Evolutionary conservation across 305 asterid species (phyloP), one percentile per base, ranked within the genome.

Genomic region (Solanum hybrid): DNA sequence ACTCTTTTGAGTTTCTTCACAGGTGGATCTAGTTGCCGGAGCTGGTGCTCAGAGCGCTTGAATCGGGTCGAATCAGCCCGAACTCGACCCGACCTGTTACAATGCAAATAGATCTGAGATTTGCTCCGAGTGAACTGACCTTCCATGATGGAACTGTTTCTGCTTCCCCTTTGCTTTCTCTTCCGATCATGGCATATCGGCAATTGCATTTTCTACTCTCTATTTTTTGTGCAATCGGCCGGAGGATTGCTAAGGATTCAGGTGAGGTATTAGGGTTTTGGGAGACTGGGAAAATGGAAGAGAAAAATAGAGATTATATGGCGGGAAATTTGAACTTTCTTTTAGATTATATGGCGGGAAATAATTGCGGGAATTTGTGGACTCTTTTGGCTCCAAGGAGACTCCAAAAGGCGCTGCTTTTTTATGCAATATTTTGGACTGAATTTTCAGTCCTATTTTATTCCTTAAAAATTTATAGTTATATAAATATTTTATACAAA

Each of bases 81-180:
- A 69, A 88, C 24, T 35, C 95, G 88, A 37, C 94, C 94, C 40
- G 94, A 94, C 9, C 94, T 90, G 86, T 89, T 92, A 9, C 28
- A 91, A 64, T 92, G 93, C 89, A 79, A 20, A 78, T 77, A 90
- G 11, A 91, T 90, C 89, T 89, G 91, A 37, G 96, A 73, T 88
- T 90, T 92, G 94, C 94, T 93, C 86, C 97, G 96, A 31, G 96
- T 94, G 26, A 89, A 78, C 36, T 79, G 40, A 71, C 93, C 94
- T 76, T 26, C 28, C 24, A 88, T 11, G 1, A 84, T 51, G 29
- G 75, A 84, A 39, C 35, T 39, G 29, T 10, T 24, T 36, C 86
- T 80, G 3, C 35, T 39, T 24, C 64, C 20, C 11, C 51, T 5
- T 79, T 79, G 57, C 37, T 82, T 84, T 84, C 88, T 84, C 34